These are phyloP conservation scores for Hippophae tibetana DNA, from an alignment of 306 rosid species.

Conservation along the genomic window DNA sequence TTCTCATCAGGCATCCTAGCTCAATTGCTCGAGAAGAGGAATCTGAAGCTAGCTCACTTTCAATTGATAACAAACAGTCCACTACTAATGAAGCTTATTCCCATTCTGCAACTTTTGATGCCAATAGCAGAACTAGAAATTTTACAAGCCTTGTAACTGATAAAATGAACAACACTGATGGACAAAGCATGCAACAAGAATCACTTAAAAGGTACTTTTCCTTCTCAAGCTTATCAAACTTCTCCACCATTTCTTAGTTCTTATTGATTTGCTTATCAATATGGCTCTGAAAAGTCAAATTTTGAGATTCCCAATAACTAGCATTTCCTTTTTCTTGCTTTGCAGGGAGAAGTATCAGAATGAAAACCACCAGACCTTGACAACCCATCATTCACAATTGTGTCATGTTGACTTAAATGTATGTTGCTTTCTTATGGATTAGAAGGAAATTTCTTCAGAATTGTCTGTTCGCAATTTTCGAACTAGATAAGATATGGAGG, in stretches of 20 bases:
- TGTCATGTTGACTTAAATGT: slow-evolving; percentile 61
- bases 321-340: slow-evolving; percentile 22
- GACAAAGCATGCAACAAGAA: slow-evolving; percentile 46
- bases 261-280: no score
- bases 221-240: slow-evolving; percentile 6
- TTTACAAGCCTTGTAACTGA: slow-evolving; percentile 33
- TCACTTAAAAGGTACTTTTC: slow-evolving; percentile 51
- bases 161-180: slow-evolving; percentile 40
- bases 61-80: slow-evolving; percentile 65
- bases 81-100: slow-evolving; percentile 57
- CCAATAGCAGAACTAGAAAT: slow-evolving; percentile 26
- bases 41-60: slow-evolving; percentile 95
- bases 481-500: not conserved
- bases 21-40: slow-evolving; percentile 80
- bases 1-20: slow-evolving; percentile 94
- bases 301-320: slow-evolving; percentile 8
- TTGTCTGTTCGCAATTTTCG: no score
- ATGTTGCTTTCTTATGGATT: slow-evolving; percentile 26
- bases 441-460: slow-evolving; percentile 9
- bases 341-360: slow-evolving; percentile 69
- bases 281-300: slow-evolving; percentile 7
- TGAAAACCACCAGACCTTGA: slow-evolving; percentile 63
- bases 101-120: slow-evolving; percentile 30
- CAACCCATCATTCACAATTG: slow-evolving; percentile 64
- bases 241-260: slow-evolving; percentile 3